Evolutionary conservation across 2,329 filamentous ascomycete genomes (phyloP), one percentile per base, ranked within the genome.

Genomic region (Bipolaris sorokiniana): DNA sequence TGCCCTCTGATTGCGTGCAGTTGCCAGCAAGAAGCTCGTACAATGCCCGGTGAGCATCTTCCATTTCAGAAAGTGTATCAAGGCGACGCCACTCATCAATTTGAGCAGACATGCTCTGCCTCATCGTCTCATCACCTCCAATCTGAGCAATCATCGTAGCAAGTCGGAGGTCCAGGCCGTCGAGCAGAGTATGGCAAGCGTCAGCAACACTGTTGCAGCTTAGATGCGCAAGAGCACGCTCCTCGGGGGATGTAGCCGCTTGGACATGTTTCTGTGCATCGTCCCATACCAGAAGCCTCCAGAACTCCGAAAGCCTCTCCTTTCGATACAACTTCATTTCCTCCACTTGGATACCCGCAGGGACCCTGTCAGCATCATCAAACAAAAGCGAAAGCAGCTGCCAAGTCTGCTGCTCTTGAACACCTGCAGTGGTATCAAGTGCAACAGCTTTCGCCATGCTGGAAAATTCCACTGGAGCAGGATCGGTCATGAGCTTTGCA

Each of bases 11-110:
- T 26, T 88, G 85, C 62, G 91, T 89, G n/a, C 91, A 88, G 63
- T 97, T 95, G 36, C 96, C 95, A 28, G 91, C 87, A 10, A 97
- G 81, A 26, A 99, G 83, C 75, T 96, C 92, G 73, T 97, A 99
- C 33, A 99, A 82, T 7, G 93, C 89, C 52, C 95, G 89, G 42
- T 97, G 86, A 1, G 91, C 83, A 63, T 95, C 89, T 15, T 86
- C 88, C 76, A 99, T 92, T 74, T 99, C 96, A 1, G 92, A 91
- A 16, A 96, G 84, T 45, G 94, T 86, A 70, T 92, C 91, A 34
- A 91, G 87, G 26, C 90, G 85, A 34, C 88, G 87, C 95, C 95
- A 99, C 48, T 90, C 88, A 58, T 88, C 86, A 50, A 99, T 83
- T 74, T 99, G 95, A 54, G 88, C 83, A 22, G 83, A 83, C 79